Conservation (phyloP, 2,329 filamentous ascomycete species). For the Cladosporium sp. region DNA sequence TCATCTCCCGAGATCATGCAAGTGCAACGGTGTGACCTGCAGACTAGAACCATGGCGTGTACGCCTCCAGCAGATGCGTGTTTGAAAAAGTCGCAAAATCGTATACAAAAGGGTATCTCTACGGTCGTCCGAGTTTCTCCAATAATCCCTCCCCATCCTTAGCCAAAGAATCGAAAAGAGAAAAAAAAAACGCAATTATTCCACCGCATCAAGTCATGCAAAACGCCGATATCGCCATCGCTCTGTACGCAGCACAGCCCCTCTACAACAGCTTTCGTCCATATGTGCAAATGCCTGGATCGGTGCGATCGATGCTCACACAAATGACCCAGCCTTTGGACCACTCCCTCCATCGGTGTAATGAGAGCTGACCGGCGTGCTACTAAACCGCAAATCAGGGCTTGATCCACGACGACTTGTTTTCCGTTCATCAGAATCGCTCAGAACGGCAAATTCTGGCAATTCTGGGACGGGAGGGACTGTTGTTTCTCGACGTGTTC, state of each 20-base stretch:
- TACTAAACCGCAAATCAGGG: constrained; percentile 5
- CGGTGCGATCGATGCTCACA: too few species aligned
- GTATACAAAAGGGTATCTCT: constrained; percentile 13
- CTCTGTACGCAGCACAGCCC: background rate
- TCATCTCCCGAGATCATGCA: background rate
- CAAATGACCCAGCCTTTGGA: constrained; percentile 9
- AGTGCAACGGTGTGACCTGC: constrained; percentile 5
- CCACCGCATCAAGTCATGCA: background rate
- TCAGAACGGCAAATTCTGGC: constrained; percentile 2
- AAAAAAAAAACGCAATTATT: background rate
- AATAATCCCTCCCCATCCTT: background rate
- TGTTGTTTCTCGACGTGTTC: constrained; percentile 1
- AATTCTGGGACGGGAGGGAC: background rate
- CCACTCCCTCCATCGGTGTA: constrained; percentile 5
- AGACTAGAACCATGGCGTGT: background rate
- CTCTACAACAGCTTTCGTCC: too few species aligned
- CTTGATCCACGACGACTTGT: background rate
- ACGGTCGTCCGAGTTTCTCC: background rate
- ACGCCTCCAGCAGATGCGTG: background rate
- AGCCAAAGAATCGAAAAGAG: too few species aligned
- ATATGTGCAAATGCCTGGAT: too few species aligned
- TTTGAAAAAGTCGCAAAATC: background rate
- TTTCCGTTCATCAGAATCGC: constrained; percentile 1
- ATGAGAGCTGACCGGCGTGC: constrained; percentile 10
- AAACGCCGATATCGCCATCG: background rate